phyloP scores from a whole-genome alignment of 768 basidiomycete species.

The Leucocoprinus sp. region DNA sequence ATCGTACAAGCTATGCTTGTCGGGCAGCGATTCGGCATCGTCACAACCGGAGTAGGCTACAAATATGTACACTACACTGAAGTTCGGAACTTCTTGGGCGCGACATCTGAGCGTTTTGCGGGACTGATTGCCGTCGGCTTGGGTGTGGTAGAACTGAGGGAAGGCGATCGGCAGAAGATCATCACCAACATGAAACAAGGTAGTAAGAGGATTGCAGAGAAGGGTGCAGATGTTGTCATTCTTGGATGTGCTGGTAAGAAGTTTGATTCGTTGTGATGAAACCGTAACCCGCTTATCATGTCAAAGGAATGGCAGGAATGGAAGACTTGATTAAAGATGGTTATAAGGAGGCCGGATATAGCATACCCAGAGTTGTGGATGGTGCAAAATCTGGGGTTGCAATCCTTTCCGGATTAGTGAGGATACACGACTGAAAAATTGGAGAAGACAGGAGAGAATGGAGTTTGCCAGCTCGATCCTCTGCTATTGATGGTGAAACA shows the following conservation, averaged over 20 bases:
- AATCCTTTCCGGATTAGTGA: conserved; percentile 24
- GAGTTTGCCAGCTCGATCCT: too few relatives aligned
- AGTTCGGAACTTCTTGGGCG: conserved; percentile 26
- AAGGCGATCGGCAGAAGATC: conserved; percentile 22
- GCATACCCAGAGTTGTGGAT: conserved; percentile 24
- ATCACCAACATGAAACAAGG: conserved; percentile 23
- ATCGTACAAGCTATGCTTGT: conserved; percentile 25
- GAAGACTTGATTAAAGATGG: conserved; percentile 23
- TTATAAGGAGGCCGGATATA: conserved; percentile 20
- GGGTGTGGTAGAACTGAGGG: conserved; percentile 27
- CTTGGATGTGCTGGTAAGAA: conserved; percentile 28
- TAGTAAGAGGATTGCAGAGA: conserved; percentile 21
- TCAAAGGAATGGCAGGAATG: conserved; percentile 29
- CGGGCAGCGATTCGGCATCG: conserved; percentile 30
- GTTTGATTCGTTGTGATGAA: neutral
- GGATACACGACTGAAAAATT: conserved; percentile 14
- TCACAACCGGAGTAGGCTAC: conserved; percentile 28
- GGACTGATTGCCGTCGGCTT: conserved; percentile 24
- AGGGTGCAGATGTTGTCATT: conserved; percentile 29
- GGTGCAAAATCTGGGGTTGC: conserved; percentile 31
- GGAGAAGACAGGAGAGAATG: conserved; percentile 6
- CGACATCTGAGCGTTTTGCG: conserved; percentile 25
- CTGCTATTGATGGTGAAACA: too few relatives aligned
- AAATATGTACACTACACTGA: conserved; percentile 25
- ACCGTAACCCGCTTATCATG: neutral